Conservation (phyloP, 768 basidiomycete genomes). For the Nevesoporus exiguus region DNA sequence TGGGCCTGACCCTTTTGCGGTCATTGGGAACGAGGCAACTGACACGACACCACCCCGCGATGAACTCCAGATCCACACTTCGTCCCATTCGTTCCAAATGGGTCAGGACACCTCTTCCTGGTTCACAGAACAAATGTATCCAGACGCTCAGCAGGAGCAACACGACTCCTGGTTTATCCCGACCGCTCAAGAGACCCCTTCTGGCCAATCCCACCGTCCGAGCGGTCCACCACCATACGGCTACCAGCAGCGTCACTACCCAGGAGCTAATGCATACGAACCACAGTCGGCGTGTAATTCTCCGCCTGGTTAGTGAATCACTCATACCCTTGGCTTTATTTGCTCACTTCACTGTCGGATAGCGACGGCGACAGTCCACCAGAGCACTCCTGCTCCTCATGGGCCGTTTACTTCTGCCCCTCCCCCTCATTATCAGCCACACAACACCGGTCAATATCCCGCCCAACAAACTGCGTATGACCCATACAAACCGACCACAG, state of each 20-base stretch:
- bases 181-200: constrained; percentile 14
- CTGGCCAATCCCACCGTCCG: constrained; percentile 14
- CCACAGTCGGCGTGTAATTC: constrained; percentile 15
- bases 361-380: constrained; percentile 14
- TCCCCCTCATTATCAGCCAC: constrained; percentile 15
- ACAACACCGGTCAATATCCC: constrained; percentile 13
- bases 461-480: constrained; percentile 27
- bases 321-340: not conserved
- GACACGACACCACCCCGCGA: constrained; percentile 30
- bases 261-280: constrained; percentile 28
- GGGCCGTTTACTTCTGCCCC: constrained; percentile 26
- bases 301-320: constrained; percentile 24
- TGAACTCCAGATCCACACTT: constrained; percentile 21
- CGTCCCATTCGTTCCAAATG: constrained; percentile 28
- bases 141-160: constrained; percentile 23
- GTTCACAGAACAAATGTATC: constrained; percentile 36
- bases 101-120: constrained; percentile 38
- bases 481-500: constrained; percentile 35
- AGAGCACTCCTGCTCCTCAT: constrained; percentile 14
- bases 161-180: constrained; percentile 29
- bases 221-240: constrained; percentile 15
- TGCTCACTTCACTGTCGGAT: constrained; percentile 6
- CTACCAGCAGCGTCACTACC: constrained; percentile 33
- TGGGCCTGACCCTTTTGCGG: constrained; percentile 60
- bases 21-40: constrained; percentile 43